Evolutionary conservation across 2,329 filamentous ascomycete genomes (phyloP).

Genomic region (Pseudocercospora crystallina): DNA sequence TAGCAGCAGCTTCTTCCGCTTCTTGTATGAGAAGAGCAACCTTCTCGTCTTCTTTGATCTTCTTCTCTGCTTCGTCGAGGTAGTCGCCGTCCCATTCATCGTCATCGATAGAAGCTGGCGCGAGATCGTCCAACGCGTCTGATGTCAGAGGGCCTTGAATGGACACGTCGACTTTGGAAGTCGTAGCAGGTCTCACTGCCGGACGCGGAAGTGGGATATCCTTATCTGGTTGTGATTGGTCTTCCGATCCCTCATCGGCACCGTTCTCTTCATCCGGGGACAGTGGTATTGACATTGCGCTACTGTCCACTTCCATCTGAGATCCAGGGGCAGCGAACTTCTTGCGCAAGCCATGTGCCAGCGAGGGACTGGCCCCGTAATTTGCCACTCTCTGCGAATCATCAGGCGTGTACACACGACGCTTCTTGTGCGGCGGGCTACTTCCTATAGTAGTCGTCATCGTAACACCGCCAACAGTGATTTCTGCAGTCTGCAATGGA

Average conservation of each 20-base stretch:
- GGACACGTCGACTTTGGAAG: background rate
- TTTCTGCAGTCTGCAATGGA: conserved; percentile 66
- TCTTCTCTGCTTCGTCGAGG: conserved; percentile 58
- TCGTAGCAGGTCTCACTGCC: too few relatives aligned
- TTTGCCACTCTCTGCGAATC: conserved; percentile 44
- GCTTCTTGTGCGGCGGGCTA: conserved; percentile 47
- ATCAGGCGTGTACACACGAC: conserved; percentile 44
- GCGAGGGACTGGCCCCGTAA: conserved; percentile 41
- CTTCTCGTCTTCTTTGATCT: conserved; percentile 47
- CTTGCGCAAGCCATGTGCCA: conserved; percentile 45
- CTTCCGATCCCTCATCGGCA: conserved; percentile 17
- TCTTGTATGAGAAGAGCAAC: conserved; percentile 47
- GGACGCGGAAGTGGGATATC: too few relatives aligned
- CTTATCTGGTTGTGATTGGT: too few relatives aligned
- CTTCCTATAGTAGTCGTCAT: conserved; percentile 63
- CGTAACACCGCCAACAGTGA: conserved; percentile 70
- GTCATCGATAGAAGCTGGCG: conserved; percentile 28
- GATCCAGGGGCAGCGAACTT: conserved; percentile 59
- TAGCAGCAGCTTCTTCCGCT: conserved; percentile 46
- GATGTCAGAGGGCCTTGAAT: conserved; percentile 13
- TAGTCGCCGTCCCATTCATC: conserved; percentile 46
- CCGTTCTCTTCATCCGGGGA: background rate
- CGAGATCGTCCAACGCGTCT: conserved; percentile 24
- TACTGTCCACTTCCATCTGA: conserved; percentile 30
- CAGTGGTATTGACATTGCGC: conserved; percentile 14